phyloP scores from a whole-genome alignment of 352 stramenopile species.

The Globisporangium cystogenes region DNA sequence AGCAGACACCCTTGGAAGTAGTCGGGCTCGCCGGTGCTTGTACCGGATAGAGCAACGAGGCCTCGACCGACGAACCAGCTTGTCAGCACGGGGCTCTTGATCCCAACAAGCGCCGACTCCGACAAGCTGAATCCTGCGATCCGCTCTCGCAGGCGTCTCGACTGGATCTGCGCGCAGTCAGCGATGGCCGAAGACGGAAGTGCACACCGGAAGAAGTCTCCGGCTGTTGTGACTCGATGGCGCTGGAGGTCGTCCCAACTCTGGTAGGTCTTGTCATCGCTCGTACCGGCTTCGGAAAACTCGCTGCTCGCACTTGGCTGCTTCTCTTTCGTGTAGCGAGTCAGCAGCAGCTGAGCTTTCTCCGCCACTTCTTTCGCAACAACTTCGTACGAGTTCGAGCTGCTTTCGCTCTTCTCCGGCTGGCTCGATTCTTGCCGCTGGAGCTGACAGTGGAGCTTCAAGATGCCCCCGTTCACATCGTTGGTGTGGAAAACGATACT shows the following conservation, averaged over 20 bases:
- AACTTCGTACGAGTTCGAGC: constrained; percentile 19
- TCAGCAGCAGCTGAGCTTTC: constrained; percentile 27
- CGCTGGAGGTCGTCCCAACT: not conserved
- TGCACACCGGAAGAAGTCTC: constrained; percentile 27
- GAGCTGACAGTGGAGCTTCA: constrained; percentile 28
- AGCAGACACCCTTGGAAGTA: constrained; percentile 16
- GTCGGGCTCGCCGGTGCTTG: constrained; percentile 8
- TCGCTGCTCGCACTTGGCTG: not conserved
- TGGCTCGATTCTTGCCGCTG: constrained; percentile 10
- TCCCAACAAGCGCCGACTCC: constrained; percentile 13
- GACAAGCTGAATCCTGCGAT: constrained; percentile 27
- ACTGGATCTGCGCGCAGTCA: constrained; percentile 25
- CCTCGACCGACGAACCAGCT: constrained; percentile 33
- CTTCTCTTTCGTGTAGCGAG: constrained; percentile 15
- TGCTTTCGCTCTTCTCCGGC: not conserved
- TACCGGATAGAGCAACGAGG: constrained; percentile 21
- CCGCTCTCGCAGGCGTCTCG: constrained; percentile 26
- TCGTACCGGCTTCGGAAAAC: not conserved
- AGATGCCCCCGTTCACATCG: constrained; percentile 31
- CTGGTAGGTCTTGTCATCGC: not conserved
- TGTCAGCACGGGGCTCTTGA: constrained; percentile 18
- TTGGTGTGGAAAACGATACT: constrained; percentile 25
- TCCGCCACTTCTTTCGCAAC: constrained; percentile 21
- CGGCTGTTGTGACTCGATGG: constrained; percentile 6
- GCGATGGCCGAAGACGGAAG: constrained; percentile 17